Evolutionary conservation across 371 early-diverging fungal genomes (phyloP).

Genomic region (Rhizopus arrhizus): DNA sequence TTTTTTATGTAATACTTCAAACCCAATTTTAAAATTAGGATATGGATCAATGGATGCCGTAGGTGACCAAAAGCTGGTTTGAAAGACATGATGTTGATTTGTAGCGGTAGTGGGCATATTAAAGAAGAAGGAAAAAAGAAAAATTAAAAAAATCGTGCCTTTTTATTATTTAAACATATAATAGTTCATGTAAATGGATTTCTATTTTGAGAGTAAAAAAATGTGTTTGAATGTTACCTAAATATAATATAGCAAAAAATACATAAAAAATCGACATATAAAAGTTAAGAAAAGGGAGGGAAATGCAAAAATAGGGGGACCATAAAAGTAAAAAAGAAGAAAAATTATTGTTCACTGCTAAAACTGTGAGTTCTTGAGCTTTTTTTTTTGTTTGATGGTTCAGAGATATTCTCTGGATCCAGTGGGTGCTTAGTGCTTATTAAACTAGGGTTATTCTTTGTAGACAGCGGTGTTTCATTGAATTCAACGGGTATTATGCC

Average conservation of each 20-base stretch:
- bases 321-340: too few relatives aligned
- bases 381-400: neutral
- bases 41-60: slow-evolving; percentile 26
- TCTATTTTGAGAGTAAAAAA: too few relatives aligned
- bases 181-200: slow-evolving; percentile 13
- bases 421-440: too few relatives aligned
- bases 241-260: too few relatives aligned
- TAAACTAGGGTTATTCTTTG: too few relatives aligned
- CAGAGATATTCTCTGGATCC: neutral
- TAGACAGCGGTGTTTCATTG: neutral
- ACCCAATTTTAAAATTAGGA: slow-evolving; percentile 47
- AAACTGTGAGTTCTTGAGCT: slow-evolving; percentile 7
- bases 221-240: too few relatives aligned
- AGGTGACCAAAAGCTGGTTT: slow-evolving; percentile 49
- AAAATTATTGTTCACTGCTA: too few relatives aligned
- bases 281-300: too few relatives aligned
- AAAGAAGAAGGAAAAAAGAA: neutral
- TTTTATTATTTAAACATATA: slow-evolving; percentile 23
- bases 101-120: slow-evolving; percentile 14
- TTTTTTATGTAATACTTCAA: slow-evolving; percentile 66
- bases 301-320: too few relatives aligned
- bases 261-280: too few relatives aligned
- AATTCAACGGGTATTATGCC: slow-evolving; percentile 31
- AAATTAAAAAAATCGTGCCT: neutral
- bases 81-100: slow-evolving; percentile 14